These are phyloP conservation scores for Podospora australis DNA, from an alignment of 495 filamentous ascomycete species.

Conservation along the genomic window DNA sequence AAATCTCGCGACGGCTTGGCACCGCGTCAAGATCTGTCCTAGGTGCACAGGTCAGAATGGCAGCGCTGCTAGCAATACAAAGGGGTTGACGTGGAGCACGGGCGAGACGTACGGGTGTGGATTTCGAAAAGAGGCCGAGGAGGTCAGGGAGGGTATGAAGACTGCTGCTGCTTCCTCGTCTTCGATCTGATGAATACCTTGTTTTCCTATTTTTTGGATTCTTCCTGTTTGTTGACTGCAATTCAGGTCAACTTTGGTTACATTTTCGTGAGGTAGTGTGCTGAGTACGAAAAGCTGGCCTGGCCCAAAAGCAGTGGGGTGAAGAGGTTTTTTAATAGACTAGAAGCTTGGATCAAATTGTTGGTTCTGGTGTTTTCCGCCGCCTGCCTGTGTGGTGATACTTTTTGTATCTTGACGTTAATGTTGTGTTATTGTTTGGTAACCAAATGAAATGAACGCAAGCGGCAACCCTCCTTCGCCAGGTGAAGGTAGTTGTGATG, in stretches of 20 bases:
- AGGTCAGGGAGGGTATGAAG: slow-evolving; percentile 11
- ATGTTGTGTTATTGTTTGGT: too few relatives aligned
- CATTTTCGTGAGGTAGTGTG: not conserved
- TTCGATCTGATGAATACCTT: too few relatives aligned
- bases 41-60: slow-evolving; percentile 10
- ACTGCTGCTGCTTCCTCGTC: not conserved
- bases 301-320: too few relatives aligned
- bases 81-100: slow-evolving; percentile 16
- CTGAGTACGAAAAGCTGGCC: not conserved
- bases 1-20: slow-evolving; percentile 51
- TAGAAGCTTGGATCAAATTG: too few relatives aligned
- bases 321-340: too few relatives aligned
- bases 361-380: too few relatives aligned
- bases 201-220: too few relatives aligned
- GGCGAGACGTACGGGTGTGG: slow-evolving; percentile 26
- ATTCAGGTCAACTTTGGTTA: not conserved
- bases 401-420: too few relatives aligned
- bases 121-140: slow-evolving; percentile 23
- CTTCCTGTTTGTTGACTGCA: not conserved
- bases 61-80: not conserved
- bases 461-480: too few relatives aligned
- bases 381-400: too few relatives aligned
- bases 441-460: too few relatives aligned
- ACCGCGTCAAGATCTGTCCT: slow-evolving; percentile 37
- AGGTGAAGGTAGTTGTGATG: too few relatives aligned